These are phyloP conservation scores for Zymoseptoria crescenta DNA, from an alignment of 2,329 filamentous ascomycete genomes.

Conservation along the genomic window DNA sequence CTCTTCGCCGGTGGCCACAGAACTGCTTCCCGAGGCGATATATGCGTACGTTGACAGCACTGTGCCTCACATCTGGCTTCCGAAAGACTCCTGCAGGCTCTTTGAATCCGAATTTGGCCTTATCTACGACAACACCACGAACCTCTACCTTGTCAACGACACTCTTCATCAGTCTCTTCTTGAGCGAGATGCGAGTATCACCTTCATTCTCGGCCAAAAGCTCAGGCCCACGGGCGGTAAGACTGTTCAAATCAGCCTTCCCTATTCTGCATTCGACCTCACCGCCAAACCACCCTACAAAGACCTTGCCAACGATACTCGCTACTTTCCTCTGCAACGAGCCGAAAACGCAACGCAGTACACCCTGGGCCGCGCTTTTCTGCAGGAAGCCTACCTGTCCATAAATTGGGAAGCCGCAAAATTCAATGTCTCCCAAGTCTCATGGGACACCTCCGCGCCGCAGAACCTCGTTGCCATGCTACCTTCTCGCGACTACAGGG, in stretches of 20 bases:
- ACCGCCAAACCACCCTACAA: constrained; percentile 42
- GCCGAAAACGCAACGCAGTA: constrained; percentile 47
- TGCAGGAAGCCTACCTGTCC: constrained; percentile 56
- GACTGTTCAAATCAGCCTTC: constrained; percentile 39
- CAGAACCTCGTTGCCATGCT: constrained; percentile 24
- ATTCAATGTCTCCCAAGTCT: constrained; percentile 39
- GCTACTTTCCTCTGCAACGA: constrained; percentile 60
- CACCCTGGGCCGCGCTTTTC: constrained; percentile 59
- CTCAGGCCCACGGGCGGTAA: constrained; percentile 22
- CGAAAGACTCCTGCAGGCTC: constrained; percentile 48
- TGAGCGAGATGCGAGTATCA: constrained; percentile 36
- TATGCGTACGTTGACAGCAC: constrained; percentile 43
- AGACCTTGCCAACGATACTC: constrained; percentile 52
- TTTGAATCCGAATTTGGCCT: constrained; percentile 60
- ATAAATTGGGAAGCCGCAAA: constrained; percentile 43
- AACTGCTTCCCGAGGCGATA: constrained; percentile 34
- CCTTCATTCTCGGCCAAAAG: constrained; percentile 36
- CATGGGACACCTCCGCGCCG: constrained; percentile 20
- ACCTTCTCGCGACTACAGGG: constrained; percentile 5
- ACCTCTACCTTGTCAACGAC: constrained; percentile 57
- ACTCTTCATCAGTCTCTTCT: constrained; percentile 47
- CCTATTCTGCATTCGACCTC: constrained; percentile 45
- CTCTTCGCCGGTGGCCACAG: constrained; percentile 26
- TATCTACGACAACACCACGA: constrained; percentile 54
- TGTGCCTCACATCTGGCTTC: constrained; percentile 43